A percentile compares a stretch with the other conserved stretches of the same genome.
Evolutionary conservation across 2,329 filamentous ascomycete genomes (phyloP).

Genomic region (Acrodontium crateriforme): DNA sequence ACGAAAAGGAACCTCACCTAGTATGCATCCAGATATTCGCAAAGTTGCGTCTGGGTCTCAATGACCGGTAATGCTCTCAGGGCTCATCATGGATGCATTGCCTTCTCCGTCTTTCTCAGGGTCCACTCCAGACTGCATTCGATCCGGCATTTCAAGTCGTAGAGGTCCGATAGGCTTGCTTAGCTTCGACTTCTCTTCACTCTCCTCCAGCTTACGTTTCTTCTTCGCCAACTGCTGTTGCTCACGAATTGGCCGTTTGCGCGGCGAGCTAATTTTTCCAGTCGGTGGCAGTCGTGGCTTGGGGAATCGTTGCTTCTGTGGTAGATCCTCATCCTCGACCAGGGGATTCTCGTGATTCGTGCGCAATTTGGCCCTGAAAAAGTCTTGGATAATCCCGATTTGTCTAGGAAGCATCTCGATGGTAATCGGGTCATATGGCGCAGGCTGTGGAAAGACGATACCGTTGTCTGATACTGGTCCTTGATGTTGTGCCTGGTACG

Average conservation of each 20-base stretch:
- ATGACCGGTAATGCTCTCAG: slow-evolving; percentile 48
- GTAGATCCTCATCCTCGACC: slow-evolving; percentile 87
- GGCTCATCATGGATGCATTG: slow-evolving; percentile 65
- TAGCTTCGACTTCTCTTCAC: slow-evolving; percentile 16
- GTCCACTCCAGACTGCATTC: slow-evolving; percentile 28
- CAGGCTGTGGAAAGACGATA: slow-evolving; percentile 52
- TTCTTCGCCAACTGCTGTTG: slow-evolving; percentile 76
- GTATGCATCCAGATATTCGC: too few relatives aligned
- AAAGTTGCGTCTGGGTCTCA: too few relatives aligned
- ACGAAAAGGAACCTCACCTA: too few relatives aligned
- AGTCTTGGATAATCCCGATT: slow-evolving; percentile 78
- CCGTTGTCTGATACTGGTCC: slow-evolving; percentile 45
- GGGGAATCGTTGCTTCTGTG: slow-evolving; percentile 69
- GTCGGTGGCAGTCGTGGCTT: slow-evolving; percentile 52
- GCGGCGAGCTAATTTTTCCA: slow-evolving; percentile 74
- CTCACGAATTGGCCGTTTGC: slow-evolving; percentile 70
- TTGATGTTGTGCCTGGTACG: slow-evolving; percentile 64
- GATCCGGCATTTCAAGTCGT: slow-evolving; percentile 29
- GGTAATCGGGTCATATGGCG: slow-evolving; percentile 63
- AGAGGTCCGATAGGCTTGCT: slow-evolving; percentile 38
- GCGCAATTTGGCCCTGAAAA: slow-evolving; percentile 80
- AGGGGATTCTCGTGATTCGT: slow-evolving; percentile 71
- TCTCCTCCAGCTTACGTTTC: slow-evolving; percentile 56
- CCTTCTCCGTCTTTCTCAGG: slow-evolving; percentile 55
- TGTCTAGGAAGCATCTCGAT: slow-evolving; percentile 63